phyloP scores from a whole-genome alignment of 805 yeast genomes.

The Myxozyma nipponensis region DNA sequence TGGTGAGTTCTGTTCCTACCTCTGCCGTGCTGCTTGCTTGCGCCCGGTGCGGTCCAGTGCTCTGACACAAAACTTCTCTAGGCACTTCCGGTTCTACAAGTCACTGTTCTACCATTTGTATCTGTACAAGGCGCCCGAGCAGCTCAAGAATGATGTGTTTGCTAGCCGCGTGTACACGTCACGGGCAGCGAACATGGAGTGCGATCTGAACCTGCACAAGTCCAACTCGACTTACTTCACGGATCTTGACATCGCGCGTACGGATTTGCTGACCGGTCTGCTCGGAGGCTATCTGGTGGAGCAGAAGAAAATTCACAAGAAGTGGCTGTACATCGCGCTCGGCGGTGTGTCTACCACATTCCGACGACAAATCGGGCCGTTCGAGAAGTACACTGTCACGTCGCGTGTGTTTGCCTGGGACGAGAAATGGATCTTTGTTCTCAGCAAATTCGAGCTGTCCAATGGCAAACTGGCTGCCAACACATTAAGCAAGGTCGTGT shows the following conservation, averaged over 20 bases:
- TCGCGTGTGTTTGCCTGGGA: constrained; percentile 77
- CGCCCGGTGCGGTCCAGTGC: background rate
- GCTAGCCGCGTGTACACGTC: constrained; percentile 43
- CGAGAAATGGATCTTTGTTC: constrained; percentile 74
- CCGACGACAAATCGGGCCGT: constrained; percentile 69
- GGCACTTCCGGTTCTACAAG: constrained; percentile 25
- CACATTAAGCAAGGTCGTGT: constrained; percentile 72
- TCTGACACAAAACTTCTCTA: background rate
- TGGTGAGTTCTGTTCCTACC: constrained; percentile 24
- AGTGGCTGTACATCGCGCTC: constrained; percentile 66
- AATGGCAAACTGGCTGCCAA: constrained; percentile 48
- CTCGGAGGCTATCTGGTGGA: constrained; percentile 55
- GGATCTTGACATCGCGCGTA: constrained; percentile 77
- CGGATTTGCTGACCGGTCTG: constrained; percentile 53
- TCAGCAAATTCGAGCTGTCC: constrained; percentile 55
- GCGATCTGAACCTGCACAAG: constrained; percentile 84
- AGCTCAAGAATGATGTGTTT: constrained; percentile 18
- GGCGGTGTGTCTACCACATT: constrained; percentile 68
- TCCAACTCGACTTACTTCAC: constrained; percentile 78
- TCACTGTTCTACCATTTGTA: constrained; percentile 13
- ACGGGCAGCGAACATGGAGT: constrained; percentile 70
- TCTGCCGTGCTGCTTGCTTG: background rate
- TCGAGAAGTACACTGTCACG: constrained; percentile 52
- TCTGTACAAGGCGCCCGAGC: constrained; percentile 6
- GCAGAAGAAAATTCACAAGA: constrained; percentile 40